A percentile compares a stretch with the other conserved stretches of the same genome.
phyloP scores from a whole-genome alignment of 331 rosid species.

The Phaseolus coccineus region DNA sequence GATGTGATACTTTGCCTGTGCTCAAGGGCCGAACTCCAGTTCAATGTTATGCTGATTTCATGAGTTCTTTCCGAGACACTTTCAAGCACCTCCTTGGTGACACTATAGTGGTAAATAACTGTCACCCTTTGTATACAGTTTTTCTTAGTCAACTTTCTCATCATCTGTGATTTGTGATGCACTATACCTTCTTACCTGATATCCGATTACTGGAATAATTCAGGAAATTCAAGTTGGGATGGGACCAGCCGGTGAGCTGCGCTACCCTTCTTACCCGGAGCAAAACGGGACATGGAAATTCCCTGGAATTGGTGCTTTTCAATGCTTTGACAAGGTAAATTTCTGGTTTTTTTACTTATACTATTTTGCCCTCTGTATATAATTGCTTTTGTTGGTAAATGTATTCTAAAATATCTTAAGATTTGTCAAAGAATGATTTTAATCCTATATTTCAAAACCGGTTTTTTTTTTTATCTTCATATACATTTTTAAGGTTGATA shows the following conservation, averaged over 20 bases:
- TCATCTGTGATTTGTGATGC: not conserved
- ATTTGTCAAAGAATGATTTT: too few relatives aligned
- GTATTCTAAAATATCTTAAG: not conserved
- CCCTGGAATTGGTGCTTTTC: conserved; percentile 98
- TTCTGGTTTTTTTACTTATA: not conserved
- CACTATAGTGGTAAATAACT: conserved; percentile 78
- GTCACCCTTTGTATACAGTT: not conserved
- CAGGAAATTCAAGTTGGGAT: conserved; percentile 99
- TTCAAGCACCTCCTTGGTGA: conserved; percentile 87
- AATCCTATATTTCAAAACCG: too few relatives aligned
- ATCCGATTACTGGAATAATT: not conserved
- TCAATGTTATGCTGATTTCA: conserved; percentile 92
- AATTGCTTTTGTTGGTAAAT: not conserved
- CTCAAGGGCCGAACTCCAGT: conserved; percentile 95
- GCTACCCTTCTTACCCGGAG: conserved; percentile 98
- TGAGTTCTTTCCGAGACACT: conserved; percentile 86
- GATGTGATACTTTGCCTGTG: conserved; percentile 81
- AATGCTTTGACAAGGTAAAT: conserved; percentile 92
- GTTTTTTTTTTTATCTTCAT: too few relatives aligned
- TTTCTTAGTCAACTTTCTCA: not conserved
- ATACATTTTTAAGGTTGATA: too few relatives aligned
- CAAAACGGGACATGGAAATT: conserved; percentile 85
- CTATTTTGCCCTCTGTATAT: not conserved
- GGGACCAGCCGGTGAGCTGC: conserved; percentile 99
- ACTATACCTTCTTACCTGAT: conserved; percentile 26